Evolutionary conservation across 129 eudicot genomes (phyloP).

Genomic region (Pittosporum tobira): DNA sequence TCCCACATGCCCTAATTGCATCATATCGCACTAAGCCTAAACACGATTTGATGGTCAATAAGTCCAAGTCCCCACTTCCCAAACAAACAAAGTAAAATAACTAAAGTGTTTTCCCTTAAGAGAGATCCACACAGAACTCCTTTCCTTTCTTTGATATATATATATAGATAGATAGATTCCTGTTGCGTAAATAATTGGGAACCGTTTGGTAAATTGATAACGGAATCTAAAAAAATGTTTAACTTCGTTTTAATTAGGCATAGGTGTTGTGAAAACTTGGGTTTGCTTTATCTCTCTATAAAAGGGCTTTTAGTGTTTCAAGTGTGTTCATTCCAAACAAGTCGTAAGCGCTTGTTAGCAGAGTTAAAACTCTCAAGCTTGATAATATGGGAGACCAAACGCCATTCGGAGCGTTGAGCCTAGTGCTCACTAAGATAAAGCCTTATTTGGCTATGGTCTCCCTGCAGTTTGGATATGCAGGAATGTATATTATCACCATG

Average conservation of each 20-base stretch:
- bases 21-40: slow-evolving; percentile 8
- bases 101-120: neutral
- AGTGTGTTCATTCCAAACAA: neutral
- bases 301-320: neutral
- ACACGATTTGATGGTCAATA: neutral
- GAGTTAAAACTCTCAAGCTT: neutral
- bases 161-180: neutral
- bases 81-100: neutral
- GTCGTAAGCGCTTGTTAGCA: neutral
- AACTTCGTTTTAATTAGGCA: neutral
- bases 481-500: slow-evolving; percentile 25
- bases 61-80: neutral
- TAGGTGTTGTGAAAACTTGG: neutral
- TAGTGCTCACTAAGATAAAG: neutral
- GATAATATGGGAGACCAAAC: slow-evolving; percentile 10
- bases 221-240: neutral
- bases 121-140: slow-evolving; percentile 8
- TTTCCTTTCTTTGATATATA: neutral
- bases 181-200: neutral
- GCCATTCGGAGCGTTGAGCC: neutral
- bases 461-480: slow-evolving; percentile 28
- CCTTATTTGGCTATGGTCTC: slow-evolving; percentile 26
- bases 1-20: neutral
- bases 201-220: slow-evolving; percentile 2
- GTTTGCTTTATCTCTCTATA: slow-evolving; percentile 10